Conservation (phyloP, 495 filamentous ascomycete species). For the Penicillium pulvis region DNA sequence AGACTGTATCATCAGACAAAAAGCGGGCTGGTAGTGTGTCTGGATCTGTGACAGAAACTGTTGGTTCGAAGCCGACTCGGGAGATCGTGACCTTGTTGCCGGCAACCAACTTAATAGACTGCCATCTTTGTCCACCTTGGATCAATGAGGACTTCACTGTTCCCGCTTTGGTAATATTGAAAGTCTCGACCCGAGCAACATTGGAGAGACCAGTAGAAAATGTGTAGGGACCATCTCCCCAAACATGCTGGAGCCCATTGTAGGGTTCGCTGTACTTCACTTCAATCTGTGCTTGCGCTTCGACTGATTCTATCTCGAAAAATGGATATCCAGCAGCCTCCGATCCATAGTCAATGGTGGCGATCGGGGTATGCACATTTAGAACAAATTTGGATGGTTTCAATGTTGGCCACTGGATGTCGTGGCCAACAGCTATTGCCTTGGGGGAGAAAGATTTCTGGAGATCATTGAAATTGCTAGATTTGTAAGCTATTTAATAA, state of each 20-base stretch:
- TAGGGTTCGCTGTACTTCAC: conserved; percentile 22
- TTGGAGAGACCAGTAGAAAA: conserved; percentile 24
- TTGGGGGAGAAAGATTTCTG: neutral
- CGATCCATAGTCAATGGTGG: conserved; percentile 1
- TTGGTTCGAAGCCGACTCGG: conserved; percentile 13
- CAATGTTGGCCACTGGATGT: neutral
- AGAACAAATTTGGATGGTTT: neutral
- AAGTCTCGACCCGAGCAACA: conserved; percentile 27
- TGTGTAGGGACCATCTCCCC: conserved; percentile 20
- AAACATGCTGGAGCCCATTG: conserved; percentile 15
- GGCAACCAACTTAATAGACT: conserved; percentile 15
- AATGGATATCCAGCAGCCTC: conserved; percentile 10
- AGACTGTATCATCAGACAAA: neutral
- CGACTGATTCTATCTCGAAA: conserved; percentile 1
- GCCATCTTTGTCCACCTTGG: conserved; percentile 29
- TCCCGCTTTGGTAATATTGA: conserved; percentile 25
- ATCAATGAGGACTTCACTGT: conserved; percentile 22
- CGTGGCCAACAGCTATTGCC: neutral
- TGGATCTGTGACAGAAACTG: conserved; percentile 1
- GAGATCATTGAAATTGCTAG: neutral
- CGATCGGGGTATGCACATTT: neutral
- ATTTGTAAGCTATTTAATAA: neutral
- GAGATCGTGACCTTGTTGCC: conserved; percentile 11
- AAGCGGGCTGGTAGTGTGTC: conserved; percentile 2
- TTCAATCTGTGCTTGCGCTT: conserved; percentile 19